A percentile compares a stretch with the other conserved stretches of the same genome.
phyloP scores from a whole-genome alignment of 768 basidiomycete species.

The Boletus reticuloceps region DNA sequence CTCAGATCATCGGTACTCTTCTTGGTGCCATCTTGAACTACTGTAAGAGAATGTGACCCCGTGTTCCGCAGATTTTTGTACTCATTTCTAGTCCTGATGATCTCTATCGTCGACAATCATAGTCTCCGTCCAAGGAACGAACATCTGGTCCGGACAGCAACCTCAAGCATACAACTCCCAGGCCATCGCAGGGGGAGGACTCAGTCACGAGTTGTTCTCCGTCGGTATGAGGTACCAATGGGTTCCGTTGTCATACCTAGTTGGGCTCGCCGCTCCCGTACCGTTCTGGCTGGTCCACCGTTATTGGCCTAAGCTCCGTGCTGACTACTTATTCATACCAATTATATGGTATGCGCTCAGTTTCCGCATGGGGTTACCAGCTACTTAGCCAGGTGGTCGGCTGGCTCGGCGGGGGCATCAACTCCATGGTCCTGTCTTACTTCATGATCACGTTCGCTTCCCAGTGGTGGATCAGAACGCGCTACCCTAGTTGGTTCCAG shows the following conservation, averaged over 20 bases:
- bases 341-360: slow-evolving; percentile 23
- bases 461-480: slow-evolving; percentile 38
- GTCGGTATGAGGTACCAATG: slow-evolving; percentile 33
- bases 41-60: slow-evolving; percentile 22
- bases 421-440: slow-evolving; percentile 17
- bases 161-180: slow-evolving; percentile 28
- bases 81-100: slow-evolving; percentile 51
- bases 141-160: slow-evolving; percentile 30
- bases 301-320: slow-evolving; percentile 32
- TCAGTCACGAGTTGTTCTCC: slow-evolving; percentile 34
- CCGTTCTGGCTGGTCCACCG: slow-evolving; percentile 41
- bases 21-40: slow-evolving; percentile 49
- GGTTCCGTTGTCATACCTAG: slow-evolving; percentile 37
- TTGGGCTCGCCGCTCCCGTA: slow-evolving; percentile 35
- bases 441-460: slow-evolving; percentile 28
- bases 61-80: not conserved
- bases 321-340: slow-evolving; percentile 31
- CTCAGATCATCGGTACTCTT: slow-evolving; percentile 54
- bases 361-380: not conserved
- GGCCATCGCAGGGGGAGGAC: slow-evolving; percentile 39
- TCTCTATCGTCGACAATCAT: slow-evolving; percentile 51
- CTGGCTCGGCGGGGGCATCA: slow-evolving; percentile 23
- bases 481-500: slow-evolving; percentile 35
- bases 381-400: slow-evolving; percentile 16
- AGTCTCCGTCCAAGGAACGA: slow-evolving; percentile 53